Percentiles rank a stretch among this genome's conserved stretches.
These are phyloP conservation scores for Xylariaceae sp. DNA, from an alignment of 2,329 filamentous ascomycete genomes.

Conservation along the genomic window DNA sequence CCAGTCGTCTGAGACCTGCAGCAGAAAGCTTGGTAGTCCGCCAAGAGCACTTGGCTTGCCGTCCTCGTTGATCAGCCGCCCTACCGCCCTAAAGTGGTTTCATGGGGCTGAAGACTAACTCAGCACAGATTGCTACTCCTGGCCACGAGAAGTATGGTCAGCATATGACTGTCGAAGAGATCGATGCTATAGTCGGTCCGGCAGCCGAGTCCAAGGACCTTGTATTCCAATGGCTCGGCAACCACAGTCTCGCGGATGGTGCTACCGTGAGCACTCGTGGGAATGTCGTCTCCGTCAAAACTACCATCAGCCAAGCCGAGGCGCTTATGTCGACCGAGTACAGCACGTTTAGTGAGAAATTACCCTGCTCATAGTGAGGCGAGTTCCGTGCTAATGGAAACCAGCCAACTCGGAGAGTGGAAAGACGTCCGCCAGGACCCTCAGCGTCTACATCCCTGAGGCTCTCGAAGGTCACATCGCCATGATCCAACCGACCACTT, in stretches of 20 bases:
- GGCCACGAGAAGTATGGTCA: conserved; percentile 6
- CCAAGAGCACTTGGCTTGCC: too few species aligned
- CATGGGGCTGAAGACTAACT: too few species aligned
- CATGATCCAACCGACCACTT: conserved; percentile 6
- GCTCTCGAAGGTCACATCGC: conserved; percentile 3
- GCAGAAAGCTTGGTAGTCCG: too few species aligned
- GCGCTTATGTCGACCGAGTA: conserved; percentile 2
- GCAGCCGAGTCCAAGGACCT: conserved; percentile 6
- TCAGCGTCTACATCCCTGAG: conserved; percentile 3
- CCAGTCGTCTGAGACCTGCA: too few species aligned
- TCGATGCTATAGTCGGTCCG: conserved; percentile 5
- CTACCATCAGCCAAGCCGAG: conserved; percentile 5
- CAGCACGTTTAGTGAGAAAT: conserved; percentile 2
- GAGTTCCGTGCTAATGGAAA: neutral
- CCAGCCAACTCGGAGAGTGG: conserved; percentile 3
- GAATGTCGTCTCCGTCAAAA: conserved; percentile 5
- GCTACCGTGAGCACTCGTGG: conserved; percentile 3
- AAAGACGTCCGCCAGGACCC: neutral
- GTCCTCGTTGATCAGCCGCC: too few species aligned
- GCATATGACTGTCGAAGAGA: conserved; percentile 6
- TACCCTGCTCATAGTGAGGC: neutral
- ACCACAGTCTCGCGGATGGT: conserved; percentile 5
- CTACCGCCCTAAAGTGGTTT: too few species aligned
- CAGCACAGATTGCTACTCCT: conserved; percentile 7
- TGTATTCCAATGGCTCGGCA: conserved; percentile 5